Evolutionary conservation across 192 early-diverging fungal genomes (phyloP), one percentile per base, ranked within the genome.

Genomic region (Phycomyces blakesleeanus): DNA sequence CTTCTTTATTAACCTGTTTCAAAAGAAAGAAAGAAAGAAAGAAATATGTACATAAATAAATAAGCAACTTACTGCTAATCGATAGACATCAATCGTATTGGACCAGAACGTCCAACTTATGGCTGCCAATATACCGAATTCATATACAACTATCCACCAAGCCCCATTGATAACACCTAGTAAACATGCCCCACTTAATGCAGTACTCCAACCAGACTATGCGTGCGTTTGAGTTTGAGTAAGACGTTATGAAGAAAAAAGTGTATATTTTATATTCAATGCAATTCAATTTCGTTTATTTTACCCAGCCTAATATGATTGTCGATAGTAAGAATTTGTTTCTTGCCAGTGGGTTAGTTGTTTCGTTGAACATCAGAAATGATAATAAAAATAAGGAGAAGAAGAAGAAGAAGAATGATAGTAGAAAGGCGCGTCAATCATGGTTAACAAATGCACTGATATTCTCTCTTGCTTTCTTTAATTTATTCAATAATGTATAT

Each of bases 81-180:
- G 56, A 57, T 66, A 51, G 14, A 49, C 44, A 3, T 14, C 11
- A 12, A 18, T 29, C 26, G 39, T 18, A 66, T 41, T 37, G 24
- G 11, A 27, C 55, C 57, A 66, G 26, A 50, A 66, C 39, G 26
- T 47, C 15, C 47, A 53, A 24, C 26, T 47, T 0, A 41, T 49
- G 44, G 5, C 64, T 56, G 24, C 42, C 11, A n/a, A 49, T 29
- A 51, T 59, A 49, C 26, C 18, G 12, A 38, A 29, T 66, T 66
- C 56, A 53, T 66, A 66, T n/a, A 58, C 37, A 18, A 66, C 29
- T 22, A 66, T 52, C 64, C 64, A 66, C 64, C 64, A 66, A 25
- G 64, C 64, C 20, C 64, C 64, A 27, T 66, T 26, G 22, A 66
- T 20, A 11, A 59, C 64, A 21, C 58, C 58, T 59, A 66, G 39